Percentiles rank a stretch among this genome's conserved stretches.
phyloP scores from a whole-genome alignment of 345 rosid species.

The Xanthoceras sorbifolium region DNA sequence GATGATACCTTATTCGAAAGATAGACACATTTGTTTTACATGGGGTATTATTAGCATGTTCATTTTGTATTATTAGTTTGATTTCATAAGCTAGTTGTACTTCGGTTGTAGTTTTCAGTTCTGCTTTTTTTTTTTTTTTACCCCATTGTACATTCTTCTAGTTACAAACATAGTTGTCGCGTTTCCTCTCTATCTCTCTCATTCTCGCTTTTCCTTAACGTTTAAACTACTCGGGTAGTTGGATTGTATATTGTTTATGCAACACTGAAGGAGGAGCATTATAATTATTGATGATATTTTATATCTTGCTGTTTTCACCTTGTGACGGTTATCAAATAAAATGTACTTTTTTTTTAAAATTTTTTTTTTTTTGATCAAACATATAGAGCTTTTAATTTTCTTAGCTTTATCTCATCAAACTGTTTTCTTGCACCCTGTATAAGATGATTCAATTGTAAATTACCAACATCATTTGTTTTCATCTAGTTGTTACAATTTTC shows the following conservation, averaged over 20 bases:
- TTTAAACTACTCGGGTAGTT: background rate
- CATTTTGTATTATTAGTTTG: background rate
- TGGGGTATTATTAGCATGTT: background rate
- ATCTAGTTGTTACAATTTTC: too few species aligned
- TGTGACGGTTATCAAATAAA: too few species aligned
- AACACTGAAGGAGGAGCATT: background rate
- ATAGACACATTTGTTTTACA: background rate
- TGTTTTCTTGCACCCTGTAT: too few species aligned
- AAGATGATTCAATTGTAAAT: too few species aligned
- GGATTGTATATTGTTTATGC: background rate
- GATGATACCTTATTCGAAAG: background rate
- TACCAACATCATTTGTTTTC: background rate
- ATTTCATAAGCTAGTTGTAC: background rate
- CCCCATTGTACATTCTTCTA: background rate
- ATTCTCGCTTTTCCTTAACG: background rate
- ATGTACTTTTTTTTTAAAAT: too few species aligned
- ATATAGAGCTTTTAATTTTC: too few species aligned
- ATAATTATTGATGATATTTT: background rate
- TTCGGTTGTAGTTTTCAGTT: background rate
- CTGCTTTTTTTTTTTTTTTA: slow-evolving; percentile 5
- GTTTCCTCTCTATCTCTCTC: background rate
- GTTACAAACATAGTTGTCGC: background rate
- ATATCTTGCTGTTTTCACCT: too few species aligned
- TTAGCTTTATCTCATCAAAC: too few species aligned
- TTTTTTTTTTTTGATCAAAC: too few species aligned